A percentile compares a stretch with the other conserved stretches of the same genome.
Conservation (phyloP, 306 rosid species). For the Albizia julibrissin region DNA sequence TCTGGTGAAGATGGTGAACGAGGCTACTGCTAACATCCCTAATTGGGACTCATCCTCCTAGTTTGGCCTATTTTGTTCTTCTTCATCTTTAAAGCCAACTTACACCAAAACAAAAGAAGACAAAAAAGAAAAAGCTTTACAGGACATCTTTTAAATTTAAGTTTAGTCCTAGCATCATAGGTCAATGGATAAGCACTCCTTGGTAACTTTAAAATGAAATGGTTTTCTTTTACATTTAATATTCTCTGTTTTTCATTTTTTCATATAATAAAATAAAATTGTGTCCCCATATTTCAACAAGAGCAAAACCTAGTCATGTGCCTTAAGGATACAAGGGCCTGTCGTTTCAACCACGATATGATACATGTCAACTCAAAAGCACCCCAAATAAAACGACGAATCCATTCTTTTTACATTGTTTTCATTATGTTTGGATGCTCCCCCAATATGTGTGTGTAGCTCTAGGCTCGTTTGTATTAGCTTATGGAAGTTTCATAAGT, state of each 20-base stretch:
- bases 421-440: neutral
- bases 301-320: neutral
- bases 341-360: neutral
- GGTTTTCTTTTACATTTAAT: neutral
- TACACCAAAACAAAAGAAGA: neutral
- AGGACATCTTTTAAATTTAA: neutral
- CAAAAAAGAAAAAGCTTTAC: neutral
- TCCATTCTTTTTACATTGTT: neutral
- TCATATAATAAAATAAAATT: too few species aligned
- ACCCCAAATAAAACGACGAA: neutral
- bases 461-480: too few species aligned
- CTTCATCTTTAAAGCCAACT: constrained; percentile 17
- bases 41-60: constrained; percentile 67
- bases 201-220: neutral
- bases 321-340: neutral
- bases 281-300: neutral
- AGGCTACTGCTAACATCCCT: constrained; percentile 79
- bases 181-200: constrained; percentile 30
- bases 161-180: constrained; percentile 33
- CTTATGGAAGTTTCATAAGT: too few species aligned
- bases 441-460: too few species aligned
- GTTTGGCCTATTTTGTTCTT: neutral
- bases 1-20: constrained; percentile 87
- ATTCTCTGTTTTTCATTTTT: too few species aligned
- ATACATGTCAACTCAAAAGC: neutral